phyloP scores from a whole-genome alignment of 1,139 yeast genomes.

The Lodderomyces oxycetoniae region DNA sequence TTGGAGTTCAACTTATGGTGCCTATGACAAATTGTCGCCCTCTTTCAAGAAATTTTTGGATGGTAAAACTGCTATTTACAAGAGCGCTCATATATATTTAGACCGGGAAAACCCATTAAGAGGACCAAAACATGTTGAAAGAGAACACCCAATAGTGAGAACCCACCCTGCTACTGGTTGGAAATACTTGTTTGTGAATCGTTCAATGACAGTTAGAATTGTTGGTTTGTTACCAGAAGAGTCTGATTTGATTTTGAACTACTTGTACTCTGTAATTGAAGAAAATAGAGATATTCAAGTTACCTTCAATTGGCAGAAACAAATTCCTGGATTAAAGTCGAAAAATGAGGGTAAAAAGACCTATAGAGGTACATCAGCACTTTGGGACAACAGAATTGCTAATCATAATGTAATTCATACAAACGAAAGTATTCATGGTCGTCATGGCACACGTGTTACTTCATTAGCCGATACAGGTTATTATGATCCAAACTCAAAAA shows the following conservation, averaged over 20 bases:
- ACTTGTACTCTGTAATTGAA: slow-evolving; percentile 30
- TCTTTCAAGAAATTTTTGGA: slow-evolving; percentile 34
- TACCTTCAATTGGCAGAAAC: slow-evolving; percentile 45
- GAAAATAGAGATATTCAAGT: slow-evolving; percentile 44
- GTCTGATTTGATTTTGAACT: slow-evolving; percentile 28
- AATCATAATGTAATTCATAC: slow-evolving; percentile 51
- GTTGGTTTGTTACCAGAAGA: slow-evolving; percentile 36
- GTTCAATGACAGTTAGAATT: slow-evolving; percentile 33
- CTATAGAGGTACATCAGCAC: slow-evolving; percentile 51
- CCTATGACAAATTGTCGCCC: slow-evolving; percentile 36
- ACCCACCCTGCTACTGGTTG: slow-evolving; percentile 43
- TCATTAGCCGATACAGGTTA: slow-evolving; percentile 52
- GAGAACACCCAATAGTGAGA: slow-evolving; percentile 39
- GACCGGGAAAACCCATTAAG: slow-evolving; percentile 30
- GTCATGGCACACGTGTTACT: slow-evolving; percentile 59
- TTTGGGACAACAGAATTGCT: slow-evolving; percentile 55
- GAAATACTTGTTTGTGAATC: slow-evolving; percentile 36
- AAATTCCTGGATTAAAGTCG: slow-evolving; percentile 5
- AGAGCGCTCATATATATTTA: slow-evolving; percentile 32
- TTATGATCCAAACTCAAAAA: slow-evolving; percentile 47
- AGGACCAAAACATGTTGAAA: slow-evolving; percentile 32
- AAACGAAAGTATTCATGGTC: slow-evolving; percentile 44
- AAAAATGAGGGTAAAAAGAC: slow-evolving; percentile 20
- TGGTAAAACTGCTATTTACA: slow-evolving; percentile 34
- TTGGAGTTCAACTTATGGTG: slow-evolving; percentile 37